phyloP scores from a whole-genome alignment of 768 basidiomycete species.

The Gautieria morchelliformis region DNA sequence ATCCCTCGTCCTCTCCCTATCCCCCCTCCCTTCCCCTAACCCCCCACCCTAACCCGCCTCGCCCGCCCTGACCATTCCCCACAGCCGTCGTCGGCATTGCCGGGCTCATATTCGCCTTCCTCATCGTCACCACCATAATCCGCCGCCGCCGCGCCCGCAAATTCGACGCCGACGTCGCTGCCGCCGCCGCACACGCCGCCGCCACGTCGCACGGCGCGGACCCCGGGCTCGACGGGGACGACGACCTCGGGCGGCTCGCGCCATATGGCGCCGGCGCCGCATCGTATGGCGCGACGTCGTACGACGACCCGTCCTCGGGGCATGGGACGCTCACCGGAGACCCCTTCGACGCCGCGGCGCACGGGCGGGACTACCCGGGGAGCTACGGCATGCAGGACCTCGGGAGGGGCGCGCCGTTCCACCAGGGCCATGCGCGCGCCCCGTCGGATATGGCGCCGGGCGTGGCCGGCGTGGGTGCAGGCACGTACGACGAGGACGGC shows the following conservation, averaged over 20 bases:
- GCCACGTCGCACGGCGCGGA: slow-evolving; percentile 33
- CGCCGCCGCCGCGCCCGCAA: slow-evolving; percentile 54
- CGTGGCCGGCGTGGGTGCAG: slow-evolving; percentile 2
- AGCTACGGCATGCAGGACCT: slow-evolving; percentile 6
- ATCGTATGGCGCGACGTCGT: not conserved
- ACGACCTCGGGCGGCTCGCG: not conserved
- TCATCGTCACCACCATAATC: slow-evolving; percentile 38
- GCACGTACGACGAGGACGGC: not conserved
- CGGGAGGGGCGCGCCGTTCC: not conserved
- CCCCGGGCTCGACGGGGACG: not conserved
- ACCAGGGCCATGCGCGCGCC: not conserved
- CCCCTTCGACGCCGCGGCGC: not conserved
- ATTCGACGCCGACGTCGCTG: slow-evolving; percentile 67
- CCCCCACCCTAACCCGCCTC: too few species aligned
- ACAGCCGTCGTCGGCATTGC: slow-evolving; percentile 53
- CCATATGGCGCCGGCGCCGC: not conserved
- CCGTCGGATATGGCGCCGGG: not conserved
- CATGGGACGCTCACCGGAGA: slow-evolving; percentile 2
- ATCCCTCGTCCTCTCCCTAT: too few species aligned
- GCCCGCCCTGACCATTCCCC: not conserved
- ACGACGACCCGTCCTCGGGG: not conserved
- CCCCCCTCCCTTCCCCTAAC: too few species aligned
- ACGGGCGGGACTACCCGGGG: not conserved
- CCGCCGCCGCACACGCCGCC: slow-evolving; percentile 57
- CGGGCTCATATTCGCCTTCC: slow-evolving; percentile 39